Percentiles rank a stretch among this genome's conserved stretches.
Conservation (phyloP, 176 grass and related monocot species). For the Carex littledalei region DNA sequence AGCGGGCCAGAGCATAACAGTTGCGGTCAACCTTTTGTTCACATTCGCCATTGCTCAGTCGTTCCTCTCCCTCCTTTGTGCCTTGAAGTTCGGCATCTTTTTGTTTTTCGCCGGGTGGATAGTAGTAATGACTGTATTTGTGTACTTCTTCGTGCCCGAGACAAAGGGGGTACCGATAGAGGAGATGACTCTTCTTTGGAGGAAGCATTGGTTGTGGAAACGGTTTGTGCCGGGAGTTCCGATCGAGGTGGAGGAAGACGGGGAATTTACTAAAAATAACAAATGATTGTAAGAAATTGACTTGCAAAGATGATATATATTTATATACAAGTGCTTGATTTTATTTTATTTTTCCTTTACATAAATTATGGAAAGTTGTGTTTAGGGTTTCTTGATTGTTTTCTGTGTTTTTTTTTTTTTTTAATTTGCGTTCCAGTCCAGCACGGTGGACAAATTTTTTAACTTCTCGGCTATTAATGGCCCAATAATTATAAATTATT, state of each 20-base stretch:
- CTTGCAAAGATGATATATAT: not conserved
- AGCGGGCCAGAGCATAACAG: conserved; percentile 93
- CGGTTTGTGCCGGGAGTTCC: conserved; percentile 43
- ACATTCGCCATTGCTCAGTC: conserved; percentile 73
- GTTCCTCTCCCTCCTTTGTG: conserved; percentile 67
- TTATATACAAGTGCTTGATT: too few species aligned
- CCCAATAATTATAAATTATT: too few species aligned
- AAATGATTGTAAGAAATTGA: not conserved
- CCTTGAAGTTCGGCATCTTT: conserved; percentile 82
- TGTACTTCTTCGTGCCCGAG: conserved; percentile 64
- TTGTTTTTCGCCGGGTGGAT: conserved; percentile 88
- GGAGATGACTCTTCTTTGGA: conserved; percentile 80
- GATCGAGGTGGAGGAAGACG: conserved; percentile 31
- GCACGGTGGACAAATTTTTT: too few species aligned
- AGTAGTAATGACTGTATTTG: conserved; percentile 71
- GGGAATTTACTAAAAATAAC: not conserved
- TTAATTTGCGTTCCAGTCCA: not conserved
- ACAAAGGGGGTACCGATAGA: conserved; percentile 88
- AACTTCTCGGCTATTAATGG: too few species aligned
- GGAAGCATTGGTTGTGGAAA: conserved; percentile 89
- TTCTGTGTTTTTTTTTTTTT: not conserved
- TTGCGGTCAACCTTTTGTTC: conserved; percentile 73
- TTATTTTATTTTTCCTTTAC: too few species aligned
- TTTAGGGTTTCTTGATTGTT: not conserved
- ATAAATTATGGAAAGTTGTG: too few species aligned